Percentiles rank a stretch among this genome's conserved stretches.
Evolutionary conservation across 2,329 filamentous ascomycete genomes (phyloP).

Genomic region (Monilinia vaccinii-corymbosi): DNA sequence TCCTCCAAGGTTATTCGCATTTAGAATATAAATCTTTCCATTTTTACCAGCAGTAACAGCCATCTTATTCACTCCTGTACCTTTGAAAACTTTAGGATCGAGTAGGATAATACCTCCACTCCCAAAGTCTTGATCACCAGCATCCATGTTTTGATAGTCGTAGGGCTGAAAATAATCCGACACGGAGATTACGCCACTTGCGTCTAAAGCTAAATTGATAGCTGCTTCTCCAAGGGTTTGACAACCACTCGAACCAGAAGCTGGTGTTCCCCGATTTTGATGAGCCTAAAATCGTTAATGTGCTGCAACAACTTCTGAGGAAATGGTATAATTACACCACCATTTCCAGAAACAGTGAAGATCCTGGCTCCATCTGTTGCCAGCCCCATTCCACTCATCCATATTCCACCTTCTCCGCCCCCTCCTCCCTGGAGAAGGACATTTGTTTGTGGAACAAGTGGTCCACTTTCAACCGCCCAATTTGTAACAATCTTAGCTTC

Average conservation of each 20-base stretch:
- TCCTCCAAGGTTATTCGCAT: conserved; percentile 35
- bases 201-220: conserved; percentile 34
- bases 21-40: conserved; percentile 33
- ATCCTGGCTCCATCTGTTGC: conserved; percentile 27
- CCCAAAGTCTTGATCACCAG: conserved; percentile 34
- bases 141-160: conserved; percentile 32
- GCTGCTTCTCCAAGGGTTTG: conserved; percentile 36
- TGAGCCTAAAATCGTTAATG: conserved; percentile 20
- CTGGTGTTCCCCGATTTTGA: conserved; percentile 29
- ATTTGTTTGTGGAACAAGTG: conserved; percentile 23
- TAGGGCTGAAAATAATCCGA: conserved; percentile 36
- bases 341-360: conserved; percentile 30
- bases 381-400: conserved; percentile 31
- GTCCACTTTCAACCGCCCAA: conserved; percentile 35
- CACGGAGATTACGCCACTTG: conserved; percentile 25
- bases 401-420: conserved; percentile 32
- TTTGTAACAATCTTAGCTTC: conserved; percentile 1
- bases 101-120: conserved; percentile 30
- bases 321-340: conserved; percentile 10
- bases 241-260: conserved; percentile 27
- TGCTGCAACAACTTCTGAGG: neutral
- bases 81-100: conserved; percentile 30
- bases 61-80: conserved; percentile 30
- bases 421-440: conserved; percentile 25
- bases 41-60: conserved; percentile 34